phyloP scores from a whole-genome alignment of 2,329 filamentous ascomycete species.

The Fusarium illudens region DNA sequence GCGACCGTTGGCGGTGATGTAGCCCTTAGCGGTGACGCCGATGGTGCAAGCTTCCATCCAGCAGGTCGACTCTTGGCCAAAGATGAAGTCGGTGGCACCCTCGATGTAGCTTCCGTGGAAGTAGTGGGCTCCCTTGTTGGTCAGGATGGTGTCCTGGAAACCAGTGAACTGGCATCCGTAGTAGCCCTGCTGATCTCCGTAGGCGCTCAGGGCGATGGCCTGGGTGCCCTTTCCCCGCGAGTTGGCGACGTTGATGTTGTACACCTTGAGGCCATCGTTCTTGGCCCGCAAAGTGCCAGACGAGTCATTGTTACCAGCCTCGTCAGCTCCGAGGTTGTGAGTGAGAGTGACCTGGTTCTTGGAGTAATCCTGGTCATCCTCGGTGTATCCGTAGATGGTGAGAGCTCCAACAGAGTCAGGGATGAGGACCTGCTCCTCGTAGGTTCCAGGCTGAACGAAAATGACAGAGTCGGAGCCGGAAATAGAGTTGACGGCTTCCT shows the following conservation, averaged over 20 bases:
- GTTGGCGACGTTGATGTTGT: conserved; percentile 66
- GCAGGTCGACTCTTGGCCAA: conserved; percentile 49
- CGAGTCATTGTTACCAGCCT: conserved; percentile 60
- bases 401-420: conserved; percentile 57
- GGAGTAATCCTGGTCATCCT: conserved; percentile 59
- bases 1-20: conserved; percentile 54
- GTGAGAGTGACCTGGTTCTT: conserved; percentile 66
- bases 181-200: conserved; percentile 51
- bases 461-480: conserved; percentile 26
- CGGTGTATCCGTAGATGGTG: conserved; percentile 67
- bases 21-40: conserved; percentile 45
- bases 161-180: conserved; percentile 57
- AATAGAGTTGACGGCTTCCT: conserved; percentile 63
- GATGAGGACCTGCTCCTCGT: conserved; percentile 65
- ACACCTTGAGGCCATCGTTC: conserved; percentile 63
- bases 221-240: conserved; percentile 55
- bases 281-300: conserved; percentile 56
- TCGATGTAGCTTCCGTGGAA: conserved; percentile 55
- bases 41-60: conserved; percentile 56
- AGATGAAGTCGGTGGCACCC: conserved; percentile 56
- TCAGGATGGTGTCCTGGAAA: conserved; percentile 60
- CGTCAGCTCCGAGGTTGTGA: conserved; percentile 47
- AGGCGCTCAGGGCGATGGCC: conserved; percentile 53
- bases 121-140: conserved; percentile 56
- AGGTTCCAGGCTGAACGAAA: conserved; percentile 35